Base-by-base conservation (phyloP, 257 asterid genomes). In the Ehretia macrophylla region DNA sequence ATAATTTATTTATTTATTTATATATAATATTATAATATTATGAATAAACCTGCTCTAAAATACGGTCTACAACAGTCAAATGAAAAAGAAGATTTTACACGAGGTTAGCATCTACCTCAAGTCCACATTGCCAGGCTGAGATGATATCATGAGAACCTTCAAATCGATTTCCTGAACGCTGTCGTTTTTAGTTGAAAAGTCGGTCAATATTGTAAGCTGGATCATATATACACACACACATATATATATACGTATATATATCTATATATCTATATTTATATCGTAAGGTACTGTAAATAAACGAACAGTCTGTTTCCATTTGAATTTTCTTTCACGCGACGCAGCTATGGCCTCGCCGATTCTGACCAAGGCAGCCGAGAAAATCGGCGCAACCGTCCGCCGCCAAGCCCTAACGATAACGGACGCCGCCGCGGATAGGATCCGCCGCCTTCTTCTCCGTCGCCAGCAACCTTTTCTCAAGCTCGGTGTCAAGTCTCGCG, bases 281-380 rank as follows among this genome's bases (percentile, higher is more conserved):
- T 27, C n/a, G n/a, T n/a, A 11, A 38, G 6, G 44, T 5, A 38
- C 44, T 11, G 44, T 38, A 38, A 38, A 38, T 38, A 11, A 38
- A 38, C 44, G 11, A 38, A n/a, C n/a, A n/a, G n/a, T n/a, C n/a
- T n/a, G n/a, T n/a, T 3, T 42, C 47, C 47, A 10, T 10, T 42
- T 42, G 16, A 42, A 42, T 3, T n/a, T n/a, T 58, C 16, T 39
- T 44, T 14, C 17, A 54, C 55, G 18, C 37, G 45, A 50, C 37
- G 39, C 38, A 64, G 45, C 63, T 40, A 67, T 67, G 72, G 66
- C 47, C 45, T 59, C 66, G 0, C 64, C 65, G 45, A 55, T 61
- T 32, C 14, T 68, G 11, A 49, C 68, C 49, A 68, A 55, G 68
- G 73, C 69, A 32, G 59, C 63, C 12, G 68, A 56, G 59, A 68